Evolutionary conservation across 2,329 filamentous ascomycete genomes (phyloP), one percentile per base, ranked within the genome.

Genomic region (Parastagonospora avenae): DNA sequence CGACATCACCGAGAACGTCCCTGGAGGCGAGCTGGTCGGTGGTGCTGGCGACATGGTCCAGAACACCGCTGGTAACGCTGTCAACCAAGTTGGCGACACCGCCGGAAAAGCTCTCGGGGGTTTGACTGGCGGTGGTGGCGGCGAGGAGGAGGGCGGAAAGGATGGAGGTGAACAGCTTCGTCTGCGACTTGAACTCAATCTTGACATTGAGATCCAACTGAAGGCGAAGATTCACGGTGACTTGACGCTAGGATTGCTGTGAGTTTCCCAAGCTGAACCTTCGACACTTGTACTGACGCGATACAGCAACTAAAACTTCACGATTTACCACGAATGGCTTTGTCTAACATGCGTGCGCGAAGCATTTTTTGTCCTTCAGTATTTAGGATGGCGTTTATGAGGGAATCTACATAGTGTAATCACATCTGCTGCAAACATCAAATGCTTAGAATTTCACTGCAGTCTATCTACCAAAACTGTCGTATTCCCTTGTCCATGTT

Each of bases 141-240:
- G 65, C 4, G 72, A 68, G 14, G 62, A 66, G 1, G 62, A 64
- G 8, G 60, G 56, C 7, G 64, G 55, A 24, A 63, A 69, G 42
- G 59, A 56, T 41, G 75, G 76, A 59, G 79, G 76, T 53, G 78
- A 79, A 66, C 78, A 83, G 62, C 74, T 86, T 57, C 79, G 82
- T 60, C 62, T 85, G 70, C 75, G 81, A 60, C 63, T 86, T 55
- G 83, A 86, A 60, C 72, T 85, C 58, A 86, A 86, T 62, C 72
- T 86, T 53, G 83, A 85, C 66, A 83, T 86, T 65, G 83, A 86
- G 66, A 79, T 86, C 47, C 81, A 85, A 64, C 72, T 86, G 40
- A 86, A 86, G 76, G 83, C 83, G n/a, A 85, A 83, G 71, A 85
- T 86, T 59, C 82, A 85, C 57, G 83, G 83, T 73, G 83, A 86